phyloP scores from a whole-genome alignment of 495 filamentous ascomycete species.

The Aspergillus coremiiformis region DNA sequence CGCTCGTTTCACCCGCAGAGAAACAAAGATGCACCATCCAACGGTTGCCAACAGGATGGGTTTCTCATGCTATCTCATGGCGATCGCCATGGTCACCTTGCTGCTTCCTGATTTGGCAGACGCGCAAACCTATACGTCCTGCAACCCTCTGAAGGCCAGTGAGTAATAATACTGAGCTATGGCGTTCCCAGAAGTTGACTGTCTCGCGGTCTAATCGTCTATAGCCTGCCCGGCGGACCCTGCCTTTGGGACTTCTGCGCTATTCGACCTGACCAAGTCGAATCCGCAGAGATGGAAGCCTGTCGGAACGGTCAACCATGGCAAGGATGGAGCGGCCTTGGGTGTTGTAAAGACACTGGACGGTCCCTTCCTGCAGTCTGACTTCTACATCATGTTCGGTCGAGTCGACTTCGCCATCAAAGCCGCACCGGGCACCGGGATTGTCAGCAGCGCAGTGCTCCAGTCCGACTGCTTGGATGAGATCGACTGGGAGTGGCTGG shows the following conservation, averaged over 20 bases:
- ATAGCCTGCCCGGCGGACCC: constrained; percentile 66
- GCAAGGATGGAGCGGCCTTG: constrained; percentile 69
- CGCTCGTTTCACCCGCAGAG: no score
- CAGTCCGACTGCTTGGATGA: constrained; percentile 83
- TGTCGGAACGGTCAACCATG: constrained; percentile 60
- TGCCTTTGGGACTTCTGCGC: constrained; percentile 71
- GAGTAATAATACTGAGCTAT: not conserved
- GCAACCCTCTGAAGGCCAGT: not conserved
- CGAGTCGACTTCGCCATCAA: constrained; percentile 51
- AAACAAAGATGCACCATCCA: no score
- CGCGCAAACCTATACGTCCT: not conserved
- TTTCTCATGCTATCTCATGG: not conserved
- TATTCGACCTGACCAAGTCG: constrained; percentile 73
- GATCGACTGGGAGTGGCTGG: constrained; percentile 84
- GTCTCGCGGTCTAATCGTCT: not conserved
- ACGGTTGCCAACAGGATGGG: not conserved
- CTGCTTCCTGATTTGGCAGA: not conserved
- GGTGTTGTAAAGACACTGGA: constrained; percentile 76
- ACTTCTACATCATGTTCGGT: constrained; percentile 71
- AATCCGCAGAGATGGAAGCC: constrained; percentile 59
- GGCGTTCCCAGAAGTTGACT: not conserved
- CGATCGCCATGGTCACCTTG: not conserved
- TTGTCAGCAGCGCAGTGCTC: constrained; percentile 69
- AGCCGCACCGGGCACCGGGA: constrained; percentile 54
- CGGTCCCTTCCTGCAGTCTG: constrained; percentile 69